Evolutionary conservation across 2,329 filamentous ascomycete species (phyloP), one percentile per base, ranked within the genome.

Genomic region (Orbilia brochopaga): DNA sequence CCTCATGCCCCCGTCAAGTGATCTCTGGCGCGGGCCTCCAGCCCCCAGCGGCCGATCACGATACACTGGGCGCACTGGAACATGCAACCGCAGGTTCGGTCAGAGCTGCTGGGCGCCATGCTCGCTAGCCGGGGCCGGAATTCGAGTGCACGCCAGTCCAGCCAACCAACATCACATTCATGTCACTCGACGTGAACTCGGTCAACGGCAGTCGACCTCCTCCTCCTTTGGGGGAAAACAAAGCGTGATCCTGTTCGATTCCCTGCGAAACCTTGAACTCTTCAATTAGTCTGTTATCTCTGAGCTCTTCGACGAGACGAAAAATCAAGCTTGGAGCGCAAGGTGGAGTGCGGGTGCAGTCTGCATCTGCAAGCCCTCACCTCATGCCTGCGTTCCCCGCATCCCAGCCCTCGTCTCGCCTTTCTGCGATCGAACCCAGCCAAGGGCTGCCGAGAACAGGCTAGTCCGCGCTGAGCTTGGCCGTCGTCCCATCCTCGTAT

Each of bases 1-100:
- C 21, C 46, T 53, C 50, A 53, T 53, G 50, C 50, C 24, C 23
- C 30, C 50, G 24, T 53, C 50, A 53, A 53, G 50, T 53, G 50
- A 53, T 53, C 15, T 23, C 23, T 42, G 5, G 37, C 37, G 37
- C 37, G 27, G 27, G 4, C 27, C 27, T n/a, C 42, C 42, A 21
- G 42, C 46, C 17, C 19, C 17, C 24, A 19, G 24, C 46, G 24
- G 46, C 17, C 8, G 17, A 46, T 46, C 42, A n/a, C 15, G 15
- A n/a, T 50, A 50, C 24, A 50, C 24, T 50, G 11, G 10, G 19
- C 46, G 42, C 24, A 21, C 17, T 50, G 17, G 10, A 24, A 10
- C 19, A 21, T 50, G 10, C 46, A 24, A 50, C 42, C 42, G 4
- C 15, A 21, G 46, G 17, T 50, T 50, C 46, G 10, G 42, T 5